Evolutionary conservation across 768 basidiomycete genomes (phyloP), one percentile per base, ranked within the genome.

Genomic region (Megacollybia marginata): DNA sequence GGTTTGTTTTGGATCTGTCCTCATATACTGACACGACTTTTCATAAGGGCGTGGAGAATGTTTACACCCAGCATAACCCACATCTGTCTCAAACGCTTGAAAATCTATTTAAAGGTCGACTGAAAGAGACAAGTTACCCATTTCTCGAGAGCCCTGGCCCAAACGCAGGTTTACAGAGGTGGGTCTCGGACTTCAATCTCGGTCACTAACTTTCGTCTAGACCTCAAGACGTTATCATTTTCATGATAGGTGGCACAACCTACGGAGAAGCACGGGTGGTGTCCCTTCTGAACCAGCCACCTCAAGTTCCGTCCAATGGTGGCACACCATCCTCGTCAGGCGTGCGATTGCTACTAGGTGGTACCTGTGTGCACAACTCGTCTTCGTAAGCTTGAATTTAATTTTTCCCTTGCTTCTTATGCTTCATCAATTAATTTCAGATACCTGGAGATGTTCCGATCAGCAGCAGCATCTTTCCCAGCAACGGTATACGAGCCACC

Each of bases 51-150:
- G 95, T 98, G 4, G 96, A 99, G 68, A 99, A 99, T 59, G 94
- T 98, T 13, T 99, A 97, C 63, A 99, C 92, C 49, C 96, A 98
- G 57, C 96, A 98, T 59, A 84, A 83, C 13, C 96, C 96, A 7
- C 93, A 94, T 65, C 72, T 99, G 5, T 83, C 88, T 1, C 87
- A 96, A 60, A 98, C 95, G 2, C 68, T 98, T 13, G 96, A 99
- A 59, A 78, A 88, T 47, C 68, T 99, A 4, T 78, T 94, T 59
- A 91, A 82, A 62, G 94, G 93, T 9, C 75, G 86, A 48, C 66
- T 99, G 52, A 83, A 80, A 57, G 96, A 99, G 55, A 76, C 83
- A 2, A 92, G 82, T 52, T 91, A 98, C 65, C 93, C 95, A 2
- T 98, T 92, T 73, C 57, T 93, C 6, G 83, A 86, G 9, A 72